Evolutionary conservation across 805 yeast species (phyloP), one percentile per base, ranked within the genome.

Genomic region (Cyberlindnera mycetangii): DNA sequence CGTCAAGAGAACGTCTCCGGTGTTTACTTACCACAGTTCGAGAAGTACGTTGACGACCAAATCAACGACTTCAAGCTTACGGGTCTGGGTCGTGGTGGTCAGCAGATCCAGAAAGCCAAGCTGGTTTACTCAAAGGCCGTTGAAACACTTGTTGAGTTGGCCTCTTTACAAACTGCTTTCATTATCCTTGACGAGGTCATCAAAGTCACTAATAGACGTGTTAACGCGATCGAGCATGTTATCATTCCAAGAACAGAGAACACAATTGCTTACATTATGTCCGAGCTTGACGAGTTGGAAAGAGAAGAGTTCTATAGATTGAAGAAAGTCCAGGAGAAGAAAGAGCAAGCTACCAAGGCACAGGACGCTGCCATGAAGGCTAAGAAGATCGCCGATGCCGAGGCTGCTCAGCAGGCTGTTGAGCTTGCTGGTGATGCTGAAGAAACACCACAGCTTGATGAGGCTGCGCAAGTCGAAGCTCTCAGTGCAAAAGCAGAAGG

Each of bases 31-130:
- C 98, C 99, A 19, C 89, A 90, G 49, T 93, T 92, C 56, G 97
- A 90, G 59, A 79, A 90, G 21, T 84, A 77, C 54, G 79, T 89
- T 49, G 86, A 89, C 60, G 89, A 86, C 51, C 79, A 81, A 10
- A 86, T 88, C 63, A 92, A 92, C 60, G 99, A 93, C 62, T 92
- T 92, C 75, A 88, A 88, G 66, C 74, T 92, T 79, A 92, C 98
- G 5, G 99, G 99, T 56, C 75, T 92, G 54, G 99, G 99, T 41
- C 79, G 97, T 66, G 99, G 99, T 68, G 98, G 99, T 52, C 98
- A 92, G 68, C 98, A 92, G 65, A 95, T 92, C 43, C 96, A 87
- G 67, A 85, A 84, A 66, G 97, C 98, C 45, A 89, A 90, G 67
- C 78, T 79, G 53, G 96, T 93, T 19, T 93, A 93, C 67, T 83